These are phyloP conservation scores for Aquilaria yunnanensis DNA, from an alignment of 345 rosid genomes.

Conservation along the genomic window DNA sequence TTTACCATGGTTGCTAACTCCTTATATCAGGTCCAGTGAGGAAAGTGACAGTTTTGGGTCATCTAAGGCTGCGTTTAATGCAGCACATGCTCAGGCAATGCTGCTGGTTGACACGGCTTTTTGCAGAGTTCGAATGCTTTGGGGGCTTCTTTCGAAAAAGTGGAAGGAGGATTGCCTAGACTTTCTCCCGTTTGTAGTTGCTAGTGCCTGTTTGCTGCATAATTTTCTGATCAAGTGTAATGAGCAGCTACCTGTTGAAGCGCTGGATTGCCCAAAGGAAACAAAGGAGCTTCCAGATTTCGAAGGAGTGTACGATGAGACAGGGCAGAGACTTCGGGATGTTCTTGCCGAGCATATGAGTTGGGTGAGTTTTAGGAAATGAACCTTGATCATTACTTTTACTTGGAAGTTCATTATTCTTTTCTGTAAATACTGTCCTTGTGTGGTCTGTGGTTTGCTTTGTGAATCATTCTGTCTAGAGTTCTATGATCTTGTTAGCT, in stretches of 20 bases:
- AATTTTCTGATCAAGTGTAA: slow-evolving; percentile 52
- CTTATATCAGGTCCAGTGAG: slow-evolving; percentile 33
- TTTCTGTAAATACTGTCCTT: too few species aligned
- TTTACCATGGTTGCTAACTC: slow-evolving; percentile 70
- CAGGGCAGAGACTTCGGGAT: slow-evolving; percentile 43
- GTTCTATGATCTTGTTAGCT: too few species aligned
- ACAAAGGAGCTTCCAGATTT: slow-evolving; percentile 27
- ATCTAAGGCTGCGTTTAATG: slow-evolving; percentile 43
- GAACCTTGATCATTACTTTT: background rate
- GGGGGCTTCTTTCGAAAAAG: slow-evolving; percentile 54
- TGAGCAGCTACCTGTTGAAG: slow-evolving; percentile 34
- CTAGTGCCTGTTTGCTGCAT: slow-evolving; percentile 62
- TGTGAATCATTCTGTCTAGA: too few species aligned
- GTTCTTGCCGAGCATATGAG: slow-evolving; percentile 53
- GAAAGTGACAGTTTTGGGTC: slow-evolving; percentile 43
- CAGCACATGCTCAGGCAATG: slow-evolving; percentile 39
- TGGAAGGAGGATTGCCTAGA: slow-evolving; percentile 61
- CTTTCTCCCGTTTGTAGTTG: slow-evolving; percentile 55
- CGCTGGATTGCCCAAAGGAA: slow-evolving; percentile 14
- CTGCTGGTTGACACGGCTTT: slow-evolving; percentile 36
- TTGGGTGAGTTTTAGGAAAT: slow-evolving; percentile 34
- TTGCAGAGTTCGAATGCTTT: slow-evolving; percentile 41
- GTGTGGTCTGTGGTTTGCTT: too few species aligned
- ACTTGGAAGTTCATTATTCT: too few species aligned
- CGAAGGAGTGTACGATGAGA: slow-evolving; percentile 37